Conservation (phyloP, 1,139 yeast genomes). For the Diutina mesorugosa region DNA sequence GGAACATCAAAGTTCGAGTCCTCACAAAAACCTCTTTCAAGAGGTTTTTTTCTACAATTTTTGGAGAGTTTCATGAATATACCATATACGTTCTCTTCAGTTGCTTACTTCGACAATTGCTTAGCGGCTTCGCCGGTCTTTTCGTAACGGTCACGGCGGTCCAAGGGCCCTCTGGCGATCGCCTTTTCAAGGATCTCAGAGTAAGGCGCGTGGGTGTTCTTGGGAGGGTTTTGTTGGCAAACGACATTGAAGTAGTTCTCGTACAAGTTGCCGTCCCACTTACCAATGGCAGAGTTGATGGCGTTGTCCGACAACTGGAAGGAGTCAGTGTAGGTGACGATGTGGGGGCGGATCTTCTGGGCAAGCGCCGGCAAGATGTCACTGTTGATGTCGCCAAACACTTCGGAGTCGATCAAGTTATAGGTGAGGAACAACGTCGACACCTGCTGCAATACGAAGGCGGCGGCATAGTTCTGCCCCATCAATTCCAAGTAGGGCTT, state of each 20-base stretch:
- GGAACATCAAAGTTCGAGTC: neutral
- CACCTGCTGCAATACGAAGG: slow-evolving; percentile 22
- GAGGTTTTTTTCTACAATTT: no score
- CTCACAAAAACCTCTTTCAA: no score
- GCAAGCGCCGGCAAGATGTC: slow-evolving; percentile 23
- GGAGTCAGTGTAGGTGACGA: slow-evolving; percentile 74
- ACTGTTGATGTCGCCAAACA: slow-evolving; percentile 20
- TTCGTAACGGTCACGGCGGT: slow-evolving; percentile 37
- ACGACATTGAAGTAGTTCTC: slow-evolving; percentile 54
- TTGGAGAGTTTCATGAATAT: no score
- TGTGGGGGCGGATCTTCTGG: slow-evolving; percentile 48
- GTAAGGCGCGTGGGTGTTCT: slow-evolving; percentile 49
- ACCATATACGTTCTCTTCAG: neutral
- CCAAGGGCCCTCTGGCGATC: slow-evolving; percentile 39
- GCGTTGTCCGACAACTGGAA: slow-evolving; percentile 78
- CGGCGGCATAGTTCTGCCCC: slow-evolving; percentile 12
- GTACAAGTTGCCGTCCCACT: slow-evolving; percentile 77
- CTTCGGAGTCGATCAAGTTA: slow-evolving; percentile 20
- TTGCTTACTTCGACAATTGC: slow-evolving; percentile 12
- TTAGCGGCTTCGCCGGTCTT: slow-evolving; percentile 26
- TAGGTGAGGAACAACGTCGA: slow-evolving; percentile 29
- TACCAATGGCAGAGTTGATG: slow-evolving; percentile 78
- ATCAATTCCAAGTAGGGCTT: slow-evolving; percentile 12
- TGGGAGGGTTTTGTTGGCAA: slow-evolving; percentile 39
- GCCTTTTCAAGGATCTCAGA: slow-evolving; percentile 33